These are phyloP conservation scores for Parasarocladium wereldwijsianum DNA, from an alignment of 2,329 filamentous ascomycete species.

Conservation along the genomic window DNA sequence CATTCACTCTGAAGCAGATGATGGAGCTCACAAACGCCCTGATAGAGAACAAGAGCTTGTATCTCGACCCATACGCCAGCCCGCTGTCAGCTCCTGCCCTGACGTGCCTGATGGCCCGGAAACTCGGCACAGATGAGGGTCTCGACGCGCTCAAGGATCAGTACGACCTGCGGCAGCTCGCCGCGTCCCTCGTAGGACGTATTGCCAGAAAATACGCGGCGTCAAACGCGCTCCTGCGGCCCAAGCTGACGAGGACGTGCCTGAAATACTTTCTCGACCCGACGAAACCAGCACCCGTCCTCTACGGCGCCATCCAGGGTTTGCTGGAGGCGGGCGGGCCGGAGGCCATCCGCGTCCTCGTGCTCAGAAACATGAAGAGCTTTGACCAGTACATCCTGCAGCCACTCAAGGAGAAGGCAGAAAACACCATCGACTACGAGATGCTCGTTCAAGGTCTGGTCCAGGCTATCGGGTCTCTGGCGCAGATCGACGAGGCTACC, in stretches of 20 bases:
- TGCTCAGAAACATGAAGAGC: conserved; percentile 39
- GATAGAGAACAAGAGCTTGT: conserved; percentile 69
- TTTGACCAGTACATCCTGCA: conserved; percentile 39
- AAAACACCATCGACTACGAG: conserved; percentile 35
- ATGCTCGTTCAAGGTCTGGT: conserved; percentile 41
- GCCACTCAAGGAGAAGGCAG: conserved; percentile 36
- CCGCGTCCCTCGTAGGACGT: conserved; percentile 65
- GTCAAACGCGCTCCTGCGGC: conserved; percentile 68
- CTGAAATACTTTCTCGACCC: conserved; percentile 86
- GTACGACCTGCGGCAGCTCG: conserved; percentile 71
- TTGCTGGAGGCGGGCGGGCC: conserved; percentile 61
- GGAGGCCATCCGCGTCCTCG: conserved; percentile 40
- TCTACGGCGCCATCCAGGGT: conserved; percentile 79
- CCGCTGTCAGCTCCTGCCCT: conserved; percentile 72
- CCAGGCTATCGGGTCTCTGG: conserved; percentile 33
- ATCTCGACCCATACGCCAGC: conserved; percentile 46
- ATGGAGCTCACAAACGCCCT: conserved; percentile 80
- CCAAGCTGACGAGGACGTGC: conserved; percentile 83
- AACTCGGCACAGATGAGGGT: conserved; percentile 48
- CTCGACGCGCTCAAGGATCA: conserved; percentile 43
- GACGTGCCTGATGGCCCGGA: conserved; percentile 71
- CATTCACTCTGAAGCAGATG: conserved; percentile 80
- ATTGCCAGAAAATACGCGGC: conserved; percentile 71
- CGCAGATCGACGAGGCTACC: conserved; percentile 16
- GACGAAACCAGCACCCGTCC: conserved; percentile 64